Conservation (phyloP, 169 alveolate genomes). For the Plasmodium inui region DNA sequence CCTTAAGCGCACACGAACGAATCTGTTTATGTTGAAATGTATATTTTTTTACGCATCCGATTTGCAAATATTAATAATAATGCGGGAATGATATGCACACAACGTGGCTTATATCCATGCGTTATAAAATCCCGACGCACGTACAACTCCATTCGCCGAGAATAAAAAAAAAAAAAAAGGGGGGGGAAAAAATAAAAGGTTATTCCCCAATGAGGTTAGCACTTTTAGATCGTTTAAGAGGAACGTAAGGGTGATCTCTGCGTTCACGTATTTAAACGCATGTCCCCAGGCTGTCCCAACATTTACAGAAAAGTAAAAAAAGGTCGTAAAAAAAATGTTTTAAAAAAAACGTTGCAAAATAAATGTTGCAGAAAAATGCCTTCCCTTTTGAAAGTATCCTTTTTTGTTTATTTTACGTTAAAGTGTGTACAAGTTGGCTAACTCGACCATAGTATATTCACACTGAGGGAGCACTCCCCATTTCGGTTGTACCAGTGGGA, state of each 20-base stretch:
- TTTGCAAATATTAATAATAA: background rate
- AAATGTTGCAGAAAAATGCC: background rate
- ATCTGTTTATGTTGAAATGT: background rate
- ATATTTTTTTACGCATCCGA: background rate
- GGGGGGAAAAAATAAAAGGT: background rate
- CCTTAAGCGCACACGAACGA: background rate
- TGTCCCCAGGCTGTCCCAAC: background rate
- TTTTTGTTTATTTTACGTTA: background rate
- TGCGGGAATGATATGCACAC: background rate
- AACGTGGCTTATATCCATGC: background rate
- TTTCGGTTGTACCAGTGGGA: background rate
- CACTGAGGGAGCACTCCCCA: background rate
- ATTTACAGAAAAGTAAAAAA: background rate
- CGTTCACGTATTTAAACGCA: background rate
- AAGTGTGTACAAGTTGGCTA: background rate
- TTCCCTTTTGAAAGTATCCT: background rate
- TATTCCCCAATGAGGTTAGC: background rate
- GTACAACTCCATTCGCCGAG: background rate
- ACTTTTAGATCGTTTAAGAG: background rate
- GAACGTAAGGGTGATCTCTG: background rate
- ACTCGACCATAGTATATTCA: background rate
- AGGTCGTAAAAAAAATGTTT: background rate
- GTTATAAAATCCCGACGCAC: background rate
- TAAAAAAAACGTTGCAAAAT: background rate
- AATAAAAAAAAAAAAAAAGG: background rate